Percentiles rank a stretch among this genome's conserved stretches.
Conservation (phyloP, 257 asterid genomes). For the Solanum pimpinellifolium region DNA sequence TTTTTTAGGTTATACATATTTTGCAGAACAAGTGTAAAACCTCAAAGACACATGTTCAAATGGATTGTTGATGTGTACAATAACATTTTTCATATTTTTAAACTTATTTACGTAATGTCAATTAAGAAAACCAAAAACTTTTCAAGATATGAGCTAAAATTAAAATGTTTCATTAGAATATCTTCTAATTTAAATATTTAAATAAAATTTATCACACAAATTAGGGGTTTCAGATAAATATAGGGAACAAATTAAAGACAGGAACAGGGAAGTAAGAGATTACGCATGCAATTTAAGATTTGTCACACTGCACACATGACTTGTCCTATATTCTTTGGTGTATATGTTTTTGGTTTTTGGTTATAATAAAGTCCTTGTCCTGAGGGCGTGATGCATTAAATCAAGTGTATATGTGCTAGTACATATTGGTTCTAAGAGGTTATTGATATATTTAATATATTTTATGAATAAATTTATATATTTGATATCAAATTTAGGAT, state of each 20-base stretch:
- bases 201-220: neutral
- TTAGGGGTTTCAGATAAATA: neutral
- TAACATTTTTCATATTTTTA: neutral
- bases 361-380: neutral
- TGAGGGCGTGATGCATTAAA: neutral
- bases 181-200: neutral
- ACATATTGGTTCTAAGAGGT: neutral
- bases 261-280: neutral
- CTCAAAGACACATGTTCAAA: neutral
- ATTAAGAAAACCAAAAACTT: neutral
- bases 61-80: neutral
- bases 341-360: neutral
- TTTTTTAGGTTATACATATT: neutral
- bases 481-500: neutral
- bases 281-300: neutral
- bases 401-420: neutral
- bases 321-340: neutral
- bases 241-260: neutral
- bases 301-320: neutral
- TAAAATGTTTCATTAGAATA: neutral
- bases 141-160: neutral
- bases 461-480: neutral
- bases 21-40: neutral
- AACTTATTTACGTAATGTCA: neutral
- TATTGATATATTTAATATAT: neutral